A percentile compares a stretch with the other conserved stretches of the same genome.
phyloP scores from a whole-genome alignment of 441 rosid genomes.

The Theobroma grandiflorum region DNA sequence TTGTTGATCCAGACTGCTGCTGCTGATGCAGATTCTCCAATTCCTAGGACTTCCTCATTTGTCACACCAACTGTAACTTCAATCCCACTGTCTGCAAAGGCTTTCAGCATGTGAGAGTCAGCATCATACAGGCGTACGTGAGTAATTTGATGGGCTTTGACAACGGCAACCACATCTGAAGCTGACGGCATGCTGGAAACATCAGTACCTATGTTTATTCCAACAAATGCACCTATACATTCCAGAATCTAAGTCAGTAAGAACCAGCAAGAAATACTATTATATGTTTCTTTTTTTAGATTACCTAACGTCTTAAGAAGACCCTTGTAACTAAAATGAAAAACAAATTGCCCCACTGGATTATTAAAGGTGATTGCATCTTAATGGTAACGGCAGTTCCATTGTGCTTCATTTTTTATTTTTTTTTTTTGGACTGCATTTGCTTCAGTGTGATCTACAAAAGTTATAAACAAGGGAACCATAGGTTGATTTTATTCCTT shows the following conservation, averaged over 20 bases:
- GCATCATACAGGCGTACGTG: conserved; percentile 90
- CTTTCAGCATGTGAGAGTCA: conserved; percentile 80
- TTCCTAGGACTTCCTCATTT: conserved; percentile 75
- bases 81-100: conserved; percentile 77
- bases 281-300: background rate
- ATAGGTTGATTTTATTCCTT: background rate
- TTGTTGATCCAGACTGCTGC: conserved; percentile 91
- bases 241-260: conserved; percentile 31
- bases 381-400: background rate
- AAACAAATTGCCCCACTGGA: background rate
- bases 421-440: background rate
- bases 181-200: conserved; percentile 77
- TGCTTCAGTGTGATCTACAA: background rate
- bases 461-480: background rate
- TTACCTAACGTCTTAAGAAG: background rate
- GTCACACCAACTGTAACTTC: conserved; percentile 84
- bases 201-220: conserved; percentile 85
- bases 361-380: background rate
- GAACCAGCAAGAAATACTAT: conserved; percentile 15
- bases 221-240: conserved; percentile 75
- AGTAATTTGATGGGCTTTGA: conserved; percentile 70
- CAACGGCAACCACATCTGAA: conserved; percentile 58
- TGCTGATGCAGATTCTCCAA: conserved; percentile 74
- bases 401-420: background rate
- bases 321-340: background rate